These are phyloP conservation scores for Aureobasidium namibiae DNA, from an alignment of 2,329 filamentous ascomycete species.

Conservation along the genomic window DNA sequence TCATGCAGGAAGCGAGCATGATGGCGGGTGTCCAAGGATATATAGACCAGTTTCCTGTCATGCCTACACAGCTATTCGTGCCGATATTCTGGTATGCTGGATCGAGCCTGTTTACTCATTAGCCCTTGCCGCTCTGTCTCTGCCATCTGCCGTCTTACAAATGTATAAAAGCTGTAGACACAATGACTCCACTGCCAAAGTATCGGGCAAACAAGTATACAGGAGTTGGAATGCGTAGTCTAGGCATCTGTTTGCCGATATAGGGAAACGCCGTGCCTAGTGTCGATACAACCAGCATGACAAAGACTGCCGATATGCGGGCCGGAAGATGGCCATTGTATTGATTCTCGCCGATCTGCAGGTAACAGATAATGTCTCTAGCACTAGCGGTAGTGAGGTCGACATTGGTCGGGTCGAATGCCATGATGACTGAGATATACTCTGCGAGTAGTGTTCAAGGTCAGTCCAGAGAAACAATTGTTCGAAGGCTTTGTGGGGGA, in stretches of 20 bases:
- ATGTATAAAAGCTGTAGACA: constrained; percentile 67
- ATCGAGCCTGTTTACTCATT: neutral
- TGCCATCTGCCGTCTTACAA: neutral
- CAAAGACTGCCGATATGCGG: constrained; percentile 37
- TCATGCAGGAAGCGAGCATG: constrained; percentile 39
- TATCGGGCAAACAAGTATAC: constrained; percentile 81
- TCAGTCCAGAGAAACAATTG: too few relatives aligned
- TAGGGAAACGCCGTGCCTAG: constrained; percentile 36
- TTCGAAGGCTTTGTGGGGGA: too few relatives aligned
- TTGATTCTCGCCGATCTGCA: neutral
- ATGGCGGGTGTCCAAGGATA: constrained; percentile 49
- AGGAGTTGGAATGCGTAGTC: constrained; percentile 15
- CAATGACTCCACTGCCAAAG: constrained; percentile 87
- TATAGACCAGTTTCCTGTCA: constrained; percentile 44
- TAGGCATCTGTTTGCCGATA: constrained; percentile 32
- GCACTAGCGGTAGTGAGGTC: neutral
- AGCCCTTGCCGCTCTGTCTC: too few relatives aligned
- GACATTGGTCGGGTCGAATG: neutral
- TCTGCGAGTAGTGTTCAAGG: neutral
- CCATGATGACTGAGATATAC: neutral
- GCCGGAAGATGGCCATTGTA: constrained; percentile 26
- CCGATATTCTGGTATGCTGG: constrained; percentile 23
- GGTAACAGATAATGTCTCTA: constrained; percentile 2
- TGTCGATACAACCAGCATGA: constrained; percentile 35
- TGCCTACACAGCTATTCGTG: constrained; percentile 42